A percentile compares a stretch with the other conserved stretches of the same genome.
Evolutionary conservation across 2,329 filamentous ascomycete genomes (phyloP).

Genomic region (Coniochaeta sp.): DNA sequence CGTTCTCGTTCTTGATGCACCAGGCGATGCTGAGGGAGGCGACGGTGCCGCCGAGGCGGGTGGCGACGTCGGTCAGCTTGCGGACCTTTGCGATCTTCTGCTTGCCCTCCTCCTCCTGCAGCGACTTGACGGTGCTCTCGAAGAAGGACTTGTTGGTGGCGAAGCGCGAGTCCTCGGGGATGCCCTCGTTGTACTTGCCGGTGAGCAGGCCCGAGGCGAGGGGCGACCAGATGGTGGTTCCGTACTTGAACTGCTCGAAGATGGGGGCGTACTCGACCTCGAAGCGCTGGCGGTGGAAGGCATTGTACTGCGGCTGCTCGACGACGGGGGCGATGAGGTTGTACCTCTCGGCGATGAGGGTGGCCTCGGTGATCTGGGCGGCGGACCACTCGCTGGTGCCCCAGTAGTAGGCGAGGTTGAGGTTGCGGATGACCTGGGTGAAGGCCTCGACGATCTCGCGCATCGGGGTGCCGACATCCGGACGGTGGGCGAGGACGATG

Average conservation of each 20-base stretch:
- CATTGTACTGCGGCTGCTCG: slow-evolving; percentile 51
- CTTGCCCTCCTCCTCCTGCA: slow-evolving; percentile 46
- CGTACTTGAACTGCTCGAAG: slow-evolving; percentile 51
- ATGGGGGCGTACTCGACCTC: slow-evolving; percentile 56
- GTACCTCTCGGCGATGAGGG: slow-evolving; percentile 44
- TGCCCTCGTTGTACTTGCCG: slow-evolving; percentile 54
- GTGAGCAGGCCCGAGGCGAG: slow-evolving; percentile 51
- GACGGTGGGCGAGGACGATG: slow-evolving; percentile 54
- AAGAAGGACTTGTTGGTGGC: slow-evolving; percentile 49
- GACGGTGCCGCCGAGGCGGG: slow-evolving; percentile 51
- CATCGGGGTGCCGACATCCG: slow-evolving; percentile 49
- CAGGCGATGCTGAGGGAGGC: slow-evolving; percentile 51
- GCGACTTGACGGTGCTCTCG: slow-evolving; percentile 38
- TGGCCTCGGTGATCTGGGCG: slow-evolving; percentile 52
- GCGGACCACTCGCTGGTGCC: slow-evolving; percentile 56
- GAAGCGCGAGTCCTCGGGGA: slow-evolving; percentile 41
- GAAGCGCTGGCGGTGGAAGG: slow-evolving; percentile 53
- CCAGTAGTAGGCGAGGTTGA: slow-evolving; percentile 58
- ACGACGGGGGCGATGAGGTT: slow-evolving; percentile 47
- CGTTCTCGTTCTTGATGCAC: slow-evolving; percentile 53
- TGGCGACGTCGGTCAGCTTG: slow-evolving; percentile 53
- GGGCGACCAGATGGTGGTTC: slow-evolving; percentile 57
- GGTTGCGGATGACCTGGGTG: slow-evolving; percentile 38
- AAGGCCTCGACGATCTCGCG: slow-evolving; percentile 52
- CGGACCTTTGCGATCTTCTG: slow-evolving; percentile 49